Conservation (phyloP, 495 filamentous ascomycete species). For the Penicillium mononematosum region DNA sequence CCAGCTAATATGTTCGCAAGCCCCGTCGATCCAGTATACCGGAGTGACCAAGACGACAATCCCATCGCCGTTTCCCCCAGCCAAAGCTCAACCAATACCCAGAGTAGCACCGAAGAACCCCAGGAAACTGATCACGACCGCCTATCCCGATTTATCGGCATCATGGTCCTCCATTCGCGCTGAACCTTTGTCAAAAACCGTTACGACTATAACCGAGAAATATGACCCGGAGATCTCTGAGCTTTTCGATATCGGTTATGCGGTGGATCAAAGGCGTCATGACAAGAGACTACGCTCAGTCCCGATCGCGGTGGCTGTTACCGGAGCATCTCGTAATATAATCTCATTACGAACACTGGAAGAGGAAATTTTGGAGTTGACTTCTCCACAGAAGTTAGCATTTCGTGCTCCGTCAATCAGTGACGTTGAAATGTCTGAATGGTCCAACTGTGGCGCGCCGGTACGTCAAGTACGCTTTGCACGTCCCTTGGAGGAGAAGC, state of each 20-base stretch:
- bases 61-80: slow-evolving; percentile 19
- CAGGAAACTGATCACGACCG: slow-evolving; percentile 26
- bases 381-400: slow-evolving; percentile 13
- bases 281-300: slow-evolving; percentile 32
- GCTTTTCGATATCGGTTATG: slow-evolving; percentile 46
- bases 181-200: slow-evolving; percentile 33
- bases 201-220: slow-evolving; percentile 27
- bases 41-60: slow-evolving; percentile 37
- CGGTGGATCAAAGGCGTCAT: slow-evolving; percentile 30
- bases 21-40: slow-evolving; percentile 31
- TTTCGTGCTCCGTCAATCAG: slow-evolving; percentile 37
- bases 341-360: slow-evolving; percentile 40
- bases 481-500: slow-evolving; percentile 43
- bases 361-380: slow-evolving; percentile 35
- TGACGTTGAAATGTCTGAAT: slow-evolving; percentile 49
- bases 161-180: slow-evolving; percentile 33
- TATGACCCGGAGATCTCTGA: slow-evolving; percentile 43
- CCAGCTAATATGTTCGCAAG: slow-evolving; percentile 21
- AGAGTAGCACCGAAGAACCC: slow-evolving; percentile 16
- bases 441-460: slow-evolving; percentile 54
- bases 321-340: slow-evolving; percentile 43
- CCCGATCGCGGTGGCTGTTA: slow-evolving; percentile 43
- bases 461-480: slow-evolving; percentile 70
- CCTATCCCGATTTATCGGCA: slow-evolving; percentile 41
- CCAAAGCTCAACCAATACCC: slow-evolving; percentile 15